phyloP scores from a whole-genome alignment of 2,329 filamentous ascomycete species.

The Arthrobotrys conoides region DNA sequence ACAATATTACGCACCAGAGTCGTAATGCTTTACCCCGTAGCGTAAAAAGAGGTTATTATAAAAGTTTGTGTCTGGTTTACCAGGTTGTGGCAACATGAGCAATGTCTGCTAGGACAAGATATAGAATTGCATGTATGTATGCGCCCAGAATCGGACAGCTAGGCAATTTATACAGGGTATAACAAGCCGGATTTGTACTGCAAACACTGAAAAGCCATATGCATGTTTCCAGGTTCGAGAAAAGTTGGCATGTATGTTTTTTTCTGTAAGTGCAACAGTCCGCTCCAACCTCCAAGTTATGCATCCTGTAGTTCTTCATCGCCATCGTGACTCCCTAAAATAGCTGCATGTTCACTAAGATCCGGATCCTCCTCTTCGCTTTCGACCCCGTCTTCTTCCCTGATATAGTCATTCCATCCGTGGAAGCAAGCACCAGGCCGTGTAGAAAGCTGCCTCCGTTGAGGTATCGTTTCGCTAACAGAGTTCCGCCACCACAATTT shows the following conservation, averaged over 20 bases:
- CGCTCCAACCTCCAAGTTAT: conserved; percentile 16
- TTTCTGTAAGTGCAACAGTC: not conserved
- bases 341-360: not conserved
- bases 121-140: not conserved
- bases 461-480: conserved; percentile 21
- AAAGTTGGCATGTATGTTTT: not conserved
- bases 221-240: not conserved
- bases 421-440: conserved; percentile 24
- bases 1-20: no score
- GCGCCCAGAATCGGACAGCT: not conserved
- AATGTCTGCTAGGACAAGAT: not conserved
- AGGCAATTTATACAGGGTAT: no score
- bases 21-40: no score
- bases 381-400: conserved; percentile 17
- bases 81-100: not conserved
- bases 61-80: no score
- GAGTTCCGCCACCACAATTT: conserved; percentile 29
- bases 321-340: not conserved
- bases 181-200: not conserved
- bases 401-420: conserved; percentile 15
- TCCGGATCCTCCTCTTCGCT: conserved; percentile 6
- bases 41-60: no score
- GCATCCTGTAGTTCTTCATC: not conserved
- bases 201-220: no score
- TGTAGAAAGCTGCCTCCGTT: conserved; percentile 27